phyloP scores from a whole-genome alignment of 2,329 filamentous ascomycete species.

The Apiospora aurea region DNA sequence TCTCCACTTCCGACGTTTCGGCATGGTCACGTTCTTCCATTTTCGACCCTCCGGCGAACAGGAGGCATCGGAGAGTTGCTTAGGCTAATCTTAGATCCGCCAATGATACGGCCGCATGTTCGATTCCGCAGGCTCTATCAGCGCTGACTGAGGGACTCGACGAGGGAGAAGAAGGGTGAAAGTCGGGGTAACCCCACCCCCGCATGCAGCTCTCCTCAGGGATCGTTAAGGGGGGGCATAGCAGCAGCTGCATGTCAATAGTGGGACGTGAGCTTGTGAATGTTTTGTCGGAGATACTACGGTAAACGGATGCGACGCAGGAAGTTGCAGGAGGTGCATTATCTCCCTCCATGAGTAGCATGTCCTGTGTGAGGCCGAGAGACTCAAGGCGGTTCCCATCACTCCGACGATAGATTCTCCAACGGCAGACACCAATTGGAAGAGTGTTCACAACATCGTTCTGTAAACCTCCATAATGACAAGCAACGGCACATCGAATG shows the following conservation, averaged over 20 bases:
- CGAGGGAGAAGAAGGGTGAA: background rate
- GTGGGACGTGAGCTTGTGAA: background rate
- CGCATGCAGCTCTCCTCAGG: background rate
- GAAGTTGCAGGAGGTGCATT: background rate
- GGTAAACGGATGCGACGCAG: background rate
- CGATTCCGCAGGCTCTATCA: background rate
- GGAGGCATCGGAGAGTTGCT: background rate
- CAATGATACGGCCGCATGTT: conserved; percentile 19
- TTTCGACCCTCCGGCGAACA: background rate
- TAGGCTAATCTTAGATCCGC: conserved; percentile 19
- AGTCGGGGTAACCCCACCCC: conserved; percentile 18
- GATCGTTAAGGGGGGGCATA: background rate
- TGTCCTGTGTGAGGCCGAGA: background rate
- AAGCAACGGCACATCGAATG: conserved; percentile 31
- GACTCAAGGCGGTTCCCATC: background rate
- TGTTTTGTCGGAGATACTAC: background rate
- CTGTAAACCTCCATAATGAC: conserved; percentile 29
- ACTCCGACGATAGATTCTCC: background rate
- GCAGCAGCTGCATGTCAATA: background rate
- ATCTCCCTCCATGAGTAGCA: background rate
- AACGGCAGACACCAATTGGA: background rate
- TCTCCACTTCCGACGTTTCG: background rate
- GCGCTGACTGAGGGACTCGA: background rate
- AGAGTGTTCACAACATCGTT: too few species aligned
- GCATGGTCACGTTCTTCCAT: conserved; percentile 5